Percentiles rank a stretch among this genome's conserved stretches.
phyloP scores from a whole-genome alignment of 306 rosid species.

The Carpinus fangiana region DNA sequence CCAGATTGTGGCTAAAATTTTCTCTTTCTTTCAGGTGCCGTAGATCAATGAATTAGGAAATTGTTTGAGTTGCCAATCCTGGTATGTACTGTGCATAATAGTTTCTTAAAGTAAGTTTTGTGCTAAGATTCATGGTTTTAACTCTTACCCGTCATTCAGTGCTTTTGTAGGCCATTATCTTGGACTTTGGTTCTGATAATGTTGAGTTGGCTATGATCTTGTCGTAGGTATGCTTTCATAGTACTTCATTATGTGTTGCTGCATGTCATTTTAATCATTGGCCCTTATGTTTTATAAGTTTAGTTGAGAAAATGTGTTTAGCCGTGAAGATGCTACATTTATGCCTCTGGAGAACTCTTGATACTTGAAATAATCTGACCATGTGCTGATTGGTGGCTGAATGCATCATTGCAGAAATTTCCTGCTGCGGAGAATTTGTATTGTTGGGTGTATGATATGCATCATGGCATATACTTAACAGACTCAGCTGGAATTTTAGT shows the following conservation, averaged over 20 bases:
- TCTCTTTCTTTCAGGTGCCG: conserved; percentile 66
- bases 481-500: background rate
- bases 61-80: conserved; percentile 23
- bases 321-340: conserved; percentile 4
- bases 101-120: conserved; percentile 22
- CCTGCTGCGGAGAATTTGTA: background rate
- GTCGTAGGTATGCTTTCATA: conserved; percentile 38
- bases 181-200: conserved; percentile 14
- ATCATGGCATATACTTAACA: background rate
- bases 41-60: conserved; percentile 81
- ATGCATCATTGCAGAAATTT: background rate
- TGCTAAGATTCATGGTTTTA: conserved; percentile 8
- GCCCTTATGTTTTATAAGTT: background rate
- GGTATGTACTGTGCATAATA: conserved; percentile 41
- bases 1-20: no score
- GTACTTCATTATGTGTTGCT: conserved; percentile 22
- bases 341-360: background rate
- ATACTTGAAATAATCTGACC: background rate
- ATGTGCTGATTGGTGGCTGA: background rate
- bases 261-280: conserved; percentile 12
- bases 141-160: conserved; percentile 11
- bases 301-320: background rate
- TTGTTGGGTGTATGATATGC: background rate
- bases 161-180: conserved; percentile 24
- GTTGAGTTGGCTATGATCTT: conserved; percentile 27